Evolutionary conservation across 2,329 filamentous ascomycete species (phyloP).

Genomic region (Thielaviopsis ethacetica): DNA sequence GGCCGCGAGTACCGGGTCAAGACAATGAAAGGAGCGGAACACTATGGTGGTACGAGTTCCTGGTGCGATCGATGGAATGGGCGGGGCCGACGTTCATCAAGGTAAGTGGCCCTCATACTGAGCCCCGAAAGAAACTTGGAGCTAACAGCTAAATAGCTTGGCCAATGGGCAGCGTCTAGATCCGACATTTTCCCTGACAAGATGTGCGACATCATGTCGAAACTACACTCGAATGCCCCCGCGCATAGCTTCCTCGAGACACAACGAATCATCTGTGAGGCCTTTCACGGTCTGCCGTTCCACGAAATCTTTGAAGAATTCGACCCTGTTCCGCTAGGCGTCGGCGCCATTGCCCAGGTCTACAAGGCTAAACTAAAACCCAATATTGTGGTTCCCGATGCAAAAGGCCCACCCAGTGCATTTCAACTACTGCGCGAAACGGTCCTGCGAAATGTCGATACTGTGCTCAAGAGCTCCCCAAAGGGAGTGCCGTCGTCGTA

Average conservation of each 20-base stretch:
- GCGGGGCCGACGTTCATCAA: conserved; percentile 97
- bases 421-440: conserved; percentile 15
- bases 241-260: conserved; percentile 75
- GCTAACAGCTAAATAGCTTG: conserved; percentile 40
- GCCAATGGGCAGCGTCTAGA: conserved; percentile 94
- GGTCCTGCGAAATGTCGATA: conserved; percentile 68
- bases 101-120: conserved; percentile 28
- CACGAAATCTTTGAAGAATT: conserved; percentile 96
- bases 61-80: conserved; percentile 79
- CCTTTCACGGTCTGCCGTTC: conserved; percentile 66
- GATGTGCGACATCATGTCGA: conserved; percentile 86
- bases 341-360: conserved; percentile 92
- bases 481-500: conserved; percentile 76
- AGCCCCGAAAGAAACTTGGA: background rate
- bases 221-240: conserved; percentile 84
- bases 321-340: conserved; percentile 71
- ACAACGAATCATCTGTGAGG: conserved; percentile 59
- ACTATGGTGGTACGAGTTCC: conserved; percentile 84
- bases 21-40: conserved; percentile 68
- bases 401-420: conserved; percentile 19
- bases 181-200: conserved; percentile 91
- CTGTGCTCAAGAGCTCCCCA: conserved; percentile 71
- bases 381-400: conserved; percentile 33
- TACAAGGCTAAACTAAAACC: conserved; percentile 88
- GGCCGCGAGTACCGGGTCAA: conserved; percentile 40